These are phyloP conservation scores for Phytomonas francai DNA, from an alignment of 208 protist genomes.

Conservation along the genomic window DNA sequence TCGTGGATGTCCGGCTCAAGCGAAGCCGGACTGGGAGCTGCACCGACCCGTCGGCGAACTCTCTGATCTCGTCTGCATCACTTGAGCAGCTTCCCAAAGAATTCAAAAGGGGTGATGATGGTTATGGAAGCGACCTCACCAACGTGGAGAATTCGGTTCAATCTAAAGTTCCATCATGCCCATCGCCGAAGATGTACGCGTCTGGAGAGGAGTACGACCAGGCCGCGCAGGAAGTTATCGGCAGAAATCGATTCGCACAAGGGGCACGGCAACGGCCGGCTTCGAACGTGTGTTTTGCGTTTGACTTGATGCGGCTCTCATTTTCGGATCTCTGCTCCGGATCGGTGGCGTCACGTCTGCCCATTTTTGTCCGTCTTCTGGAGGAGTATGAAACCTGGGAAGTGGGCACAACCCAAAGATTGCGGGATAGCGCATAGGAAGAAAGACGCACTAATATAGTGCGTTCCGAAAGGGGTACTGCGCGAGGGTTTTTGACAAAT, in stretches of 20 bases:
- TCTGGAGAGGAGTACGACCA: background rate
- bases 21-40: too few relatives aligned
- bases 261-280: background rate
- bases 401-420: conserved; percentile 57
- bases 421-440: conserved; percentile 15
- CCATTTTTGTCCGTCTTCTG: conserved; percentile 54
- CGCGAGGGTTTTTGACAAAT: too few relatives aligned
- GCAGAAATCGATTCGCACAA: conserved; percentile 1
- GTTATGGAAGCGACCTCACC: background rate
- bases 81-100: too few relatives aligned
- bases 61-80: too few relatives aligned
- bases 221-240: background rate
- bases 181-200: too few relatives aligned
- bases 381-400: conserved; percentile 87
- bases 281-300: conserved; percentile 68
- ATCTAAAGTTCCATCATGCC: too few relatives aligned
- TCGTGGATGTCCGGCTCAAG: conserved; percentile 17
- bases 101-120: too few relatives aligned
- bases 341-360: conserved; percentile 26
- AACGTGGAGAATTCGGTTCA: conserved; percentile 5
- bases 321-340: conserved; percentile 40
- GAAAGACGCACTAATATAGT: background rate
- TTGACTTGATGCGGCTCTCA: conserved; percentile 81
- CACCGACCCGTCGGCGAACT: too few relatives aligned
- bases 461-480: background rate